Evolutionary conservation across 768 basidiomycete genomes (phyloP).

Genomic region (Panus rudis): DNA sequence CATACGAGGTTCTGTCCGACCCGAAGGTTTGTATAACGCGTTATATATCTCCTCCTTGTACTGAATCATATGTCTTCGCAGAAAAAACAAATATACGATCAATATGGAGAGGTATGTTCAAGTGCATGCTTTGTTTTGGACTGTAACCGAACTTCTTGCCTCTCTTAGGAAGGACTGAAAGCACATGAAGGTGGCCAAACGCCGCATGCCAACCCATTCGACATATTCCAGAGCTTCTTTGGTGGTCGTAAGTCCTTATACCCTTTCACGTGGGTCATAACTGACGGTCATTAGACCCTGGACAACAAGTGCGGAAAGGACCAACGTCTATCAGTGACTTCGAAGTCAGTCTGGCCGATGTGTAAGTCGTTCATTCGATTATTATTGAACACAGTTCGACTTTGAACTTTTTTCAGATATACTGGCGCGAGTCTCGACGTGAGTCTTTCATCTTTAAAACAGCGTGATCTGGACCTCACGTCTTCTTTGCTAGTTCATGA

Average conservation of each 20-base stretch:
- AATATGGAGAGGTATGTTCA: slow-evolving; percentile 71
- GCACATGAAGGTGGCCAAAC: slow-evolving; percentile 85
- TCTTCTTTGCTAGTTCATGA: slow-evolving; percentile 62
- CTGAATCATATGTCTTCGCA: slow-evolving; percentile 23
- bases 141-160: neutral
- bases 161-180: slow-evolving; percentile 77
- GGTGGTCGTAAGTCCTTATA: slow-evolving; percentile 35
- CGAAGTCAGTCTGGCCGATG: slow-evolving; percentile 81
- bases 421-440: slow-evolving; percentile 82
- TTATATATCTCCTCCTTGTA: neutral
- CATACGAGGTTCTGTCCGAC: slow-evolving; percentile 95
- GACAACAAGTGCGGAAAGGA: slow-evolving; percentile 61
- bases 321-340: slow-evolving; percentile 75
- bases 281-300: slow-evolving; percentile 28
- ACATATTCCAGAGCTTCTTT: slow-evolving; percentile 92
- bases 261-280: neutral
- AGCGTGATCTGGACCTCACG: neutral
- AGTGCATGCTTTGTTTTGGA: neutral
- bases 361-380: slow-evolving; percentile 36
- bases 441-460: slow-evolving; percentile 15
- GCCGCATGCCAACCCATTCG: slow-evolving; percentile 78
- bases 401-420: slow-evolving; percentile 43
- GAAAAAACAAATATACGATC: slow-evolving; percentile 93
- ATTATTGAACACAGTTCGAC: slow-evolving; percentile 4
- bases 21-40: slow-evolving; percentile 42